These are phyloP conservation scores for Acanthamoeba lenticulata DNA, from an alignment of 208 protist genomes.

Conservation along the genomic window DNA sequence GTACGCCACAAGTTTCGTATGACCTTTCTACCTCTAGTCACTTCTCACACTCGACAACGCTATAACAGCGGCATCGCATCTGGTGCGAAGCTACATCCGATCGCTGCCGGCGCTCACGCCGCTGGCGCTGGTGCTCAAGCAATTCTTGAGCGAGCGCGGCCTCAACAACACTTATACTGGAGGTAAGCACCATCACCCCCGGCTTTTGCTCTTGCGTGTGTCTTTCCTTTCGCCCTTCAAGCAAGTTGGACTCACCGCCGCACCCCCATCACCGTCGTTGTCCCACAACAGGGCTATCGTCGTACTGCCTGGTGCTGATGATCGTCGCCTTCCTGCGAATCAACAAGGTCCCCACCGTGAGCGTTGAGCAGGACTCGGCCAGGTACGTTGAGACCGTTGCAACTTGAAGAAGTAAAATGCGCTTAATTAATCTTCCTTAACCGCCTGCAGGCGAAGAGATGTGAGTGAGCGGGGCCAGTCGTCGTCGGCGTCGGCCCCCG, in stretches of 20 bases:
- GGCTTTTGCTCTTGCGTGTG: too few relatives aligned
- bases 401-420: too few relatives aligned
- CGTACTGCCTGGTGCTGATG: slow-evolving; percentile 63
- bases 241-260: too few relatives aligned
- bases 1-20: background rate
- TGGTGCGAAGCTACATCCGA: slow-evolving; percentile 54
- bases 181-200: too few relatives aligned
- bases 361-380: background rate
- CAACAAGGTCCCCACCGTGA: slow-evolving; percentile 32
- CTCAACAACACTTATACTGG: slow-evolving; percentile 64
- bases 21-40: background rate
- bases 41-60: background rate
- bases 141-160: slow-evolving; percentile 10
- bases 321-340: slow-evolving; percentile 56
- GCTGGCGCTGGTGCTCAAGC: slow-evolving; percentile 50
- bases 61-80: slow-evolving; percentile 8
- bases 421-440: background rate
- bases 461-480: background rate
- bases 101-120: slow-evolving; percentile 40
- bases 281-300: background rate
- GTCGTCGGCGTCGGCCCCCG: background rate
- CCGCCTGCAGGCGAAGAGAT: background rate
- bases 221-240: background rate
- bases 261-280: background rate
- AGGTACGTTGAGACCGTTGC: background rate